Percentiles rank a stretch among this genome's conserved stretches.
Conservation (phyloP, 2,329 filamentous ascomycete genomes). For the Boeremia exigua region DNA sequence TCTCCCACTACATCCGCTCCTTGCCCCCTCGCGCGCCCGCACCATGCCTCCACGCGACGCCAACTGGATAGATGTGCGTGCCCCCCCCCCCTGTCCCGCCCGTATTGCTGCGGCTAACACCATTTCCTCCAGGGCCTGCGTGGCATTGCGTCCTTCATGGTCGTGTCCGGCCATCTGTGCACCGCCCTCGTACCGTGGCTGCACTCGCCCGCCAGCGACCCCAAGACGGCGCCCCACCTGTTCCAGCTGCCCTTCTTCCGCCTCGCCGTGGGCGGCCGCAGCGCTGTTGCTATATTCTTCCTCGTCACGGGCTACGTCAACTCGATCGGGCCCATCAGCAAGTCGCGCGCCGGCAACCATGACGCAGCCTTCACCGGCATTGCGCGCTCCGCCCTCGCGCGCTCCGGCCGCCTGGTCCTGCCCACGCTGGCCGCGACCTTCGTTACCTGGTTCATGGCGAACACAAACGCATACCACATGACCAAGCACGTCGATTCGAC, state of each 20-base stretch:
- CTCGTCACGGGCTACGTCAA: constrained; percentile 70
- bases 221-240: constrained; percentile 55
- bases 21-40: constrained; percentile 4
- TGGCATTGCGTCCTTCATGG: constrained; percentile 51
- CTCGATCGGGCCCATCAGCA: constrained; percentile 65
- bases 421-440: constrained; percentile 63
- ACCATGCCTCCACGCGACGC: constrained; percentile 47
- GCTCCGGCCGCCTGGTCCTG: constrained; percentile 64
- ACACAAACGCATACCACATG: constrained; percentile 64
- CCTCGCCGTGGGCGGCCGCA: constrained; percentile 60
- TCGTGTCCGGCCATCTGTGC: constrained; percentile 52
- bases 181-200: constrained; percentile 51
- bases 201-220: constrained; percentile 48
- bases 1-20: constrained; percentile 17
- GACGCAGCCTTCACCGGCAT: constrained; percentile 61
- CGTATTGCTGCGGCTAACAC: constrained; percentile 32
- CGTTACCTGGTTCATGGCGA: constrained; percentile 62
- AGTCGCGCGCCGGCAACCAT: constrained; percentile 61
- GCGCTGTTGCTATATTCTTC: constrained; percentile 49
- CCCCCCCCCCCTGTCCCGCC: background rate
- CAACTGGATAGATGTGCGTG: constrained; percentile 48
- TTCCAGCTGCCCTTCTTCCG: constrained; percentile 66
- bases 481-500: constrained; percentile 64
- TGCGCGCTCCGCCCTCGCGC: constrained; percentile 63
- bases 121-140: constrained; percentile 47